A percentile compares a stretch with the other conserved stretches of the same genome.
phyloP scores from a whole-genome alignment of 1,284 basidiomycete species.

The Irpex lacteus region DNA sequence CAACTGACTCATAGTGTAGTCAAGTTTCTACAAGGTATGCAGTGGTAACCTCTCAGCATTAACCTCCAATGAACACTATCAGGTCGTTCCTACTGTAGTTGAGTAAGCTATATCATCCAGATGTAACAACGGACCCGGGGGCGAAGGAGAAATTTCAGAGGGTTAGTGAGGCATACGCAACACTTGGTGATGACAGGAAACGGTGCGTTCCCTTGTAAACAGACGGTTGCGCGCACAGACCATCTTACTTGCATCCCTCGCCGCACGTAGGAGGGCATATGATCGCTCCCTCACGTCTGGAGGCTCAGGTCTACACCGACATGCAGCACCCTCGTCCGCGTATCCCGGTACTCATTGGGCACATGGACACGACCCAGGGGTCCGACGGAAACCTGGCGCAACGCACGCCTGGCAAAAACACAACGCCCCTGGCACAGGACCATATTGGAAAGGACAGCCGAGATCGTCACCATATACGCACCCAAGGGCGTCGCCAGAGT shows the following conservation, averaged over 20 bases:
- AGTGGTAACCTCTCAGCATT: not conserved
- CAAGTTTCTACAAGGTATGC: slow-evolving; percentile 46
- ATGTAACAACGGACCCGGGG: slow-evolving; percentile 37
- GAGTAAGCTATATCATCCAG: slow-evolving; percentile 50
- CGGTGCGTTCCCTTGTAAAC: slow-evolving; percentile 31
- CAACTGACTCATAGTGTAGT: slow-evolving; percentile 24
- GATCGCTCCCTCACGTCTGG: slow-evolving; percentile 22
- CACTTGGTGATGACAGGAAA: slow-evolving; percentile 45
- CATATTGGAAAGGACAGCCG: slow-evolving; percentile 15
- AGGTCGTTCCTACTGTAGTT: slow-evolving; percentile 30
- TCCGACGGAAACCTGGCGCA: slow-evolving; percentile 21
- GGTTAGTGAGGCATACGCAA: slow-evolving; percentile 46
- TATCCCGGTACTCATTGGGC: slow-evolving; percentile 7
- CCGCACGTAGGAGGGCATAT: slow-evolving; percentile 31
- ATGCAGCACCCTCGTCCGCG: not conserved
- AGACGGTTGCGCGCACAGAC: not conserved
- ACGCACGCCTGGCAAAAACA: slow-evolving; percentile 38
- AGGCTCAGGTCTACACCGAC: slow-evolving; percentile 5
- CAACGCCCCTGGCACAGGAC: slow-evolving; percentile 14
- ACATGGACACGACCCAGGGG: slow-evolving; percentile 7
- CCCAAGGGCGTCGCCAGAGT: slow-evolving; percentile 11
- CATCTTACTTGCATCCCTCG: not conserved
- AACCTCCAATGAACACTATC: slow-evolving; percentile 5
- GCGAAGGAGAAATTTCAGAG: slow-evolving; percentile 43
- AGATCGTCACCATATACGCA: slow-evolving; percentile 14